A percentile compares a stretch with the other conserved stretches of the same genome.
Conservation (phyloP, 345 rosid species). For the rapeseed (Brassica napus) region Da-Ae NC_063445.1:12054501-12055000, state of each 20-base stretch:
- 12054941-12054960: neutral
- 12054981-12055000: neutral
- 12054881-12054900: neutral
- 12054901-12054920: neutral
- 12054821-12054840: constrained; percentile 14
- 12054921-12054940: neutral
- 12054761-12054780: constrained; percentile 27
- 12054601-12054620: constrained; percentile 5
- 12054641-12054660: neutral
- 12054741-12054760: constrained; percentile 16
- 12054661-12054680: neutral
- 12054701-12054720: neutral
- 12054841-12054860: constrained; percentile 13
- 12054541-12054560: constrained; percentile 2
- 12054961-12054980: neutral
- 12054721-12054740: neutral
- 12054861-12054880: constrained; percentile 1
- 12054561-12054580: neutral
- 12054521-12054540: neutral
- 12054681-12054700: neutral
- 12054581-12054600: neutral
- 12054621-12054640: neutral
- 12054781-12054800: constrained; percentile 29
- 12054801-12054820: constrained; percentile 23
- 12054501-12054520: constrained; percentile 7